Evolutionary conservation across 345 rosid species (phyloP).

Genomic region (Corchorus olitorius): DNA sequence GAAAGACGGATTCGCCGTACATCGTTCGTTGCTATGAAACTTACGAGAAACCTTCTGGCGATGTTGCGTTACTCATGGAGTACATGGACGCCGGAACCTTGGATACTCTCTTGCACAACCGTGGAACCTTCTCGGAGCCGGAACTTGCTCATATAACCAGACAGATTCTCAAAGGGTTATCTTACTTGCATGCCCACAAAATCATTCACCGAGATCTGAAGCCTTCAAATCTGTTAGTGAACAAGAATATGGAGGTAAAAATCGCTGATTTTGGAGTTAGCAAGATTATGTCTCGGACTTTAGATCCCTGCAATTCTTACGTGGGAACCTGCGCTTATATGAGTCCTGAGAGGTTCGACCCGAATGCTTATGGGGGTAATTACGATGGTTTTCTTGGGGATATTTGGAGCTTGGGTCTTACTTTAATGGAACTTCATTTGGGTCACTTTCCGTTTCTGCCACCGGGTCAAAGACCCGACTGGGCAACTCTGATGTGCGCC

Average conservation of each 20-base stretch:
- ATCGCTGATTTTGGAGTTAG: slow-evolving; percentile 91
- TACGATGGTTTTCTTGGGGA: slow-evolving; percentile 80
- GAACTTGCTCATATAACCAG: slow-evolving; percentile 51
- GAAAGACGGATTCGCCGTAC: slow-evolving; percentile 70
- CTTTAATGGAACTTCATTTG: slow-evolving; percentile 70
- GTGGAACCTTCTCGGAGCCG: slow-evolving; percentile 57
- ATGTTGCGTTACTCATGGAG: slow-evolving; percentile 76
- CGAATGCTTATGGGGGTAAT: slow-evolving; percentile 57
- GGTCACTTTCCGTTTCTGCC: slow-evolving; percentile 75
- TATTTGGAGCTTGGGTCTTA: slow-evolving; percentile 86
- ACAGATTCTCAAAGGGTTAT: slow-evolving; percentile 66
- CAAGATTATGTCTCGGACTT: slow-evolving; percentile 64
- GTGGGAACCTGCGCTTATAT: slow-evolving; percentile 46
- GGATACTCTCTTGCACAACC: slow-evolving; percentile 40
- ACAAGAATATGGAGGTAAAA: slow-evolving; percentile 60
- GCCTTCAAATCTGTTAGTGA: slow-evolving; percentile 74
- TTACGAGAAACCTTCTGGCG: slow-evolving; percentile 66
- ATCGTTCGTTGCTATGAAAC: slow-evolving; percentile 63
- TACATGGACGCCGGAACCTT: slow-evolving; percentile 79
- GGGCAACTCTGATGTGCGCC: slow-evolving; percentile 92
- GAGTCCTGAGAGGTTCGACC: slow-evolving; percentile 76
- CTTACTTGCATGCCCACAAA: slow-evolving; percentile 63
- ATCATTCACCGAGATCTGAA: slow-evolving; percentile 87
- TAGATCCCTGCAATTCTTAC: slow-evolving; percentile 81
- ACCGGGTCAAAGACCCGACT: slow-evolving; percentile 81